Base-by-base conservation (phyloP, 768 basidiomycete species). In the Mycena sanguinolenta region DNA sequence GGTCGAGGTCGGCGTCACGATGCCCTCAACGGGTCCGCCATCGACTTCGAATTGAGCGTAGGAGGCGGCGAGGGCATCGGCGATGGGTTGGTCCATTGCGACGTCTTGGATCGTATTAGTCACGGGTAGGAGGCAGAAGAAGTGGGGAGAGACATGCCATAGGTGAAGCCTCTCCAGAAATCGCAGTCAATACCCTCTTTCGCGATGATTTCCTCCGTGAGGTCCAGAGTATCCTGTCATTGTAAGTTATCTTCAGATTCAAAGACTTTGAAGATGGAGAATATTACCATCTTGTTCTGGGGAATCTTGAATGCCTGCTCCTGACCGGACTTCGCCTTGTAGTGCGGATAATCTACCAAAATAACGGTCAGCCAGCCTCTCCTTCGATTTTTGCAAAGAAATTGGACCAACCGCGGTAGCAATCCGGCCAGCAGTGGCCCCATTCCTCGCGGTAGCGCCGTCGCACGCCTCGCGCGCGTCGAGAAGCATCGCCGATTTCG, bases 381-480 rank as follows among this genome's bases (percentile, higher is more conserved):
- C 14, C 17, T 5, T 49, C 38, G 10, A 9, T 7, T 17, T 2
- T 3, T 0, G 17, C 17, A 1, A 42, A 5, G 39, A 42, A 42
- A 5, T 13, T 2, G n/a, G 39, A 74, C 57, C 39, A 19, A 75
- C 76, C 74, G 64, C 70, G 68, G 55, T 76, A 74, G 39, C 65
- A 65, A 69, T 75, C 69, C 19, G 78, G 78, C 27, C 75, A 67
- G 63, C 75, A 76, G 67, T 79, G 78, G 12, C 78, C 78, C 76
- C 78, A 58, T 79, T 79, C 34, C 77, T 60, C 23, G 70, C 79
- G 5, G 78, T 79, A 5, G 79, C 79, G 4, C 79, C 79, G 10
- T 72, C 62, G 55, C 77, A 77, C 16, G 68, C 71, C 49, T 86
- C 82, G 23, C 86, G 66, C 19, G 85, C 86, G 75, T 87, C 86